Percentiles rank a stretch among this genome's conserved stretches.
Conservation (phyloP, 148 eudicot genomes). For the Rheum nobile region DNA sequence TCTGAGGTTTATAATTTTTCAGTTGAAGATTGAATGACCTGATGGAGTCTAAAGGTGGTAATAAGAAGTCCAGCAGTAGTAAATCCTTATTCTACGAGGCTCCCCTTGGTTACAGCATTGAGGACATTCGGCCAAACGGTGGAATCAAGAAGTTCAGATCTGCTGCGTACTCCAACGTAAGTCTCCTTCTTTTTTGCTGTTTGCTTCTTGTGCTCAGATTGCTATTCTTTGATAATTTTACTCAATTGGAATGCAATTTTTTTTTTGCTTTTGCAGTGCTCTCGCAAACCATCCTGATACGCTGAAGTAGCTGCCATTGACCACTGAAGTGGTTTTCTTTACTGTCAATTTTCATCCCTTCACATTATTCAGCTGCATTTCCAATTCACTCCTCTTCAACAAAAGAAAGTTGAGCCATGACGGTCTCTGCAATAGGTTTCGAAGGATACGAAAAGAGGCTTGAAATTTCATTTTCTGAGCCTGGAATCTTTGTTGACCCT, state of each 20-base stretch:
- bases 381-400: neutral
- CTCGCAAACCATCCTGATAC: constrained; percentile 77
- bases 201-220: neutral
- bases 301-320: constrained; percentile 1
- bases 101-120: constrained; percentile 56
- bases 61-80: constrained; percentile 68
- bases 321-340: constrained; percentile 27
- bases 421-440: constrained; percentile 82
- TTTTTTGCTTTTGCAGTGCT: constrained; percentile 46
- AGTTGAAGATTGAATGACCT: constrained; percentile 44
- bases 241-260: neutral
- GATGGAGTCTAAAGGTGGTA: constrained; percentile 87
- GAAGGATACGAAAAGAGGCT: constrained; percentile 94
- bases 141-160: constrained; percentile 49
- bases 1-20: neutral
- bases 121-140: constrained; percentile 62
- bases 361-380: neutral
- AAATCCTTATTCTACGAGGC: constrained; percentile 30
- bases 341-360: constrained; percentile 9
- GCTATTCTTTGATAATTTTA: neutral
- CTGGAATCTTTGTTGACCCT: constrained; percentile 66
- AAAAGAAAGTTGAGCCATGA: constrained; percentile 26
- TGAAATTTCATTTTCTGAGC: constrained; percentile 69
- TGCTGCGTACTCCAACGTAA: constrained; percentile 68
- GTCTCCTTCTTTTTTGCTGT: neutral